These are phyloP conservation scores for Lactarius trivialis DNA, from an alignment of 768 basidiomycete genomes.

Conservation along the genomic window DNA sequence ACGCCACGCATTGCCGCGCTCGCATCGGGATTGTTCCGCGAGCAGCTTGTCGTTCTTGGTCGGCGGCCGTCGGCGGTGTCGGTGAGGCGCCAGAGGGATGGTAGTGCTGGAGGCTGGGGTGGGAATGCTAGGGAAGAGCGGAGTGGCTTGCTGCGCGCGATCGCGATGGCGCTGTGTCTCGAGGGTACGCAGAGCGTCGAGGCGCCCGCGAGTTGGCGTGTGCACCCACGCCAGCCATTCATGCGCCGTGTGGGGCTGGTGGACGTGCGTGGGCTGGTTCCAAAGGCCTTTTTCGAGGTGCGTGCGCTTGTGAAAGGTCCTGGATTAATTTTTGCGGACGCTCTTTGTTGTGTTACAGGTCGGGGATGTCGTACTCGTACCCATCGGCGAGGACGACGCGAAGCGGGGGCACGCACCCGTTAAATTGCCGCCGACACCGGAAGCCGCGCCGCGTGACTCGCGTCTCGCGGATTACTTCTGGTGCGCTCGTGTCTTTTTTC, in stretches of 20 bases:
- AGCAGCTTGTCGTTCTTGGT: conserved; percentile 50
- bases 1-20: conserved; percentile 53
- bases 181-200: conserved; percentile 14
- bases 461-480: conserved; percentile 58
- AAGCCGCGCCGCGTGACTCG: conserved; percentile 34
- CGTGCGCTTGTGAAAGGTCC: conserved; percentile 20
- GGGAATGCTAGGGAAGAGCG: background rate
- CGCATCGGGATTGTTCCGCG: conserved; percentile 46
- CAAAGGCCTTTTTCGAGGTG: conserved; percentile 9
- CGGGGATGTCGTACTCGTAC: conserved; percentile 57
- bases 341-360: conserved; percentile 38
- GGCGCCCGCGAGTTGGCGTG: conserved; percentile 8
- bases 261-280: conserved; percentile 2
- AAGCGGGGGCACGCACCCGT: conserved; percentile 31
- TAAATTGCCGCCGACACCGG: conserved; percentile 30
- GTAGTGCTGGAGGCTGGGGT: background rate
- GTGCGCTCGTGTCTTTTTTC: conserved; percentile 32
- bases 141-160: background rate
- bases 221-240: conserved; percentile 16
- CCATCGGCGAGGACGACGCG: conserved; percentile 32
- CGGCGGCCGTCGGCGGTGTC: conserved; percentile 29
- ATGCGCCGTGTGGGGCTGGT: conserved; percentile 10
- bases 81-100: background rate
- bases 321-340: background rate
- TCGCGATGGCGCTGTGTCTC: conserved; percentile 11